Evolutionary conservation across 2,329 filamentous ascomycete species (phyloP), one percentile per base, ranked within the genome.

Genomic region (Zymoseptoria brevis): DNA sequence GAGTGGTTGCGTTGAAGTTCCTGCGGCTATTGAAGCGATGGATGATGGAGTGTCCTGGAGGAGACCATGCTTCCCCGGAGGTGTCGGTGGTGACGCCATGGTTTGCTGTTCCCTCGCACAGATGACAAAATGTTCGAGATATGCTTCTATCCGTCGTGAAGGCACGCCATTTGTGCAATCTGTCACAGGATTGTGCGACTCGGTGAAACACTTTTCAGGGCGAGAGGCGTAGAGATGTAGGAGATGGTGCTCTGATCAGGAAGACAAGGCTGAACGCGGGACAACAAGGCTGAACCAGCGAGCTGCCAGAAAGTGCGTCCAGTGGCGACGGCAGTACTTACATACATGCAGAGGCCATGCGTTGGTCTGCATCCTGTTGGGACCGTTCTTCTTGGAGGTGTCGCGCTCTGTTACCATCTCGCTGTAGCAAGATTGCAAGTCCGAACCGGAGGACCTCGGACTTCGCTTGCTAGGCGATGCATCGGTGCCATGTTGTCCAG

Each of bases 61-160:
- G 19, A 64, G 62, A 2, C 59, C 59, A n/a, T 57, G 62, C 52
- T 60, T 59, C 54, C 62, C 62, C 2, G 59, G 56, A 29, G 53
- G 55, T 45, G 53, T 57, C 26, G 57, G 50, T 49, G 63, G 22
- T 24, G 50, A 5, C 50, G 51, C 58, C 63, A 65, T 65, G 50
- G 41, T 59, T 59, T 60, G 60, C 49, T 50, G 54, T 24, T 19
- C 49, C 41, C 24, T 54, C 8, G 48, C 51, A 52, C 53, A 56
- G 57, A 54, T 56, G 30, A 53, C 53, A 55, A 54, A 30, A 53
- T 26, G 55, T 55, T 35, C 55, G 53, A 19, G 53, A 30, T 54
- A 50, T 57, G 57, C 60, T 49, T 50, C 58, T 54, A 57, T 26
- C 53, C 62, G 60, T 56, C 50, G 30, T 8, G 24, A 50, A 16